These are phyloP conservation scores for Penicillium sp. DNA, from an alignment of 2,329 filamentous ascomycete species.

Conservation along the genomic window DNA sequence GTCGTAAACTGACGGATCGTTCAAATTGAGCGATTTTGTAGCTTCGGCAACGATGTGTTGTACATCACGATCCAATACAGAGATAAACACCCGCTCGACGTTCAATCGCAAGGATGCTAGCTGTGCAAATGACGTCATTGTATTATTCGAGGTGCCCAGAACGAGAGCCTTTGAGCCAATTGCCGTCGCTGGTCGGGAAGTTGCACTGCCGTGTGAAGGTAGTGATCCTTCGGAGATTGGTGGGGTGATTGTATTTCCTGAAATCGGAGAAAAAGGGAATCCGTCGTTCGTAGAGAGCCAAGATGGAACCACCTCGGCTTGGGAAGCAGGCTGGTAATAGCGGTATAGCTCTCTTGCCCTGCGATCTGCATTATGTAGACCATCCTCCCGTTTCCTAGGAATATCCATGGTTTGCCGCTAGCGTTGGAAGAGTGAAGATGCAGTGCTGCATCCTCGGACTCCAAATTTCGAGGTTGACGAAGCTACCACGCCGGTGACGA, in stretches of 20 bases:
- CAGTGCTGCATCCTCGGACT: slow-evolving; percentile 18
- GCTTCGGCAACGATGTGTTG: slow-evolving; percentile 56
- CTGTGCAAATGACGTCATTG: slow-evolving; percentile 39
- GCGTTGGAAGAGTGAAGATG: slow-evolving; percentile 2
- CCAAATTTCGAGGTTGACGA: background rate
- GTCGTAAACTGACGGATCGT: slow-evolving; percentile 35
- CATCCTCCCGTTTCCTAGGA: slow-evolving; percentile 8
- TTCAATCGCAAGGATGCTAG: slow-evolving; percentile 37
- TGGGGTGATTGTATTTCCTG: slow-evolving; percentile 10
- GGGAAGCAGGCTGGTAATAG: slow-evolving; percentile 37
- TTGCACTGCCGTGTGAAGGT: slow-evolving; percentile 11
- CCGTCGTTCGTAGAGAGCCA: slow-evolving; percentile 15
- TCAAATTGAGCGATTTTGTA: slow-evolving; percentile 44
- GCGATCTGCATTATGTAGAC: slow-evolving; percentile 32
- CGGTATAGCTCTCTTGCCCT: slow-evolving; percentile 42
- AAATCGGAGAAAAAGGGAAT: slow-evolving; percentile 10
- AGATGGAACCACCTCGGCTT: slow-evolving; percentile 13
- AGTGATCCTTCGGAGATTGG: slow-evolving; percentile 14
- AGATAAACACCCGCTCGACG: slow-evolving; percentile 41
- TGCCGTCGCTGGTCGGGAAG: slow-evolving; percentile 17
- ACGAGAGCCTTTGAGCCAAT: slow-evolving; percentile 27
- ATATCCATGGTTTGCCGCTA: slow-evolving; percentile 18
- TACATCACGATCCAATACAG: slow-evolving; percentile 49
- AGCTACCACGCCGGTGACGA: background rate
- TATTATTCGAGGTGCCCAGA: slow-evolving; percentile 36